These are phyloP conservation scores for Penicillium sp. DNA, from an alignment of 2,329 filamentous ascomycete genomes.

Conservation along the genomic window DNA sequence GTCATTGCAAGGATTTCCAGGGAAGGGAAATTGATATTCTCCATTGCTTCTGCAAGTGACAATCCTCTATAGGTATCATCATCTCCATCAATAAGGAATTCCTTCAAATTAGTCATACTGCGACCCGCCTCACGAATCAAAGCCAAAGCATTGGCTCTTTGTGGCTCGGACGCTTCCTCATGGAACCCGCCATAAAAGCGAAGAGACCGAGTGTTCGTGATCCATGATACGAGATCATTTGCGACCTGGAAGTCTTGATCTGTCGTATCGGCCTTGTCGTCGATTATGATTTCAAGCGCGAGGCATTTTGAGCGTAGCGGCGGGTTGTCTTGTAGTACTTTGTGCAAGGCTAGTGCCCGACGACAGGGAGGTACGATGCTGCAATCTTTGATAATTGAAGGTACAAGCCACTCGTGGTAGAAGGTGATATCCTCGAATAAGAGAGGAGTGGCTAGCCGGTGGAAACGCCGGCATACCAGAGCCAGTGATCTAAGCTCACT, in stretches of 20 bases:
- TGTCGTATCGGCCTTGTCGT: background rate
- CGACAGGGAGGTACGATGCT: background rate
- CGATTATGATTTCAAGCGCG: constrained; percentile 6
- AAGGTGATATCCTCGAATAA: constrained; percentile 6
- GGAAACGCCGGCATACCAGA: constrained; percentile 3
- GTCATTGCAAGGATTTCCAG: constrained; percentile 3
- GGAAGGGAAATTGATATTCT: background rate
- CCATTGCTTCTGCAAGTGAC: constrained; percentile 7
- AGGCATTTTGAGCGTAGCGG: background rate
- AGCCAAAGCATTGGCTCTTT: background rate
- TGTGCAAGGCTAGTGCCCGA: constrained; percentile 6
- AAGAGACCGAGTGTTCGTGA: constrained; percentile 2
- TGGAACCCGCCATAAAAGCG: constrained; percentile 8
- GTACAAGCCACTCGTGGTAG: background rate
- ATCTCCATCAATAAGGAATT: constrained; percentile 1
- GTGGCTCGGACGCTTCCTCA: background rate
- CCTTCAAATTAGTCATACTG: background rate
- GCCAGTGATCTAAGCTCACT: background rate
- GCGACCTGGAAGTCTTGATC: constrained; percentile 5
- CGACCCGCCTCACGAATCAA: background rate
- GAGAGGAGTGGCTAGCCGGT: constrained; percentile 3
- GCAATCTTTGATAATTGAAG: background rate
- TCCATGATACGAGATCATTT: constrained; percentile 8
- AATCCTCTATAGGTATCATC: background rate
- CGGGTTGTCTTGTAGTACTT: background rate